Evolutionary conservation across 2,329 filamentous ascomycete species (phyloP), one percentile per base, ranked within the genome.

Genomic region (Cladosporium colombiae): DNA sequence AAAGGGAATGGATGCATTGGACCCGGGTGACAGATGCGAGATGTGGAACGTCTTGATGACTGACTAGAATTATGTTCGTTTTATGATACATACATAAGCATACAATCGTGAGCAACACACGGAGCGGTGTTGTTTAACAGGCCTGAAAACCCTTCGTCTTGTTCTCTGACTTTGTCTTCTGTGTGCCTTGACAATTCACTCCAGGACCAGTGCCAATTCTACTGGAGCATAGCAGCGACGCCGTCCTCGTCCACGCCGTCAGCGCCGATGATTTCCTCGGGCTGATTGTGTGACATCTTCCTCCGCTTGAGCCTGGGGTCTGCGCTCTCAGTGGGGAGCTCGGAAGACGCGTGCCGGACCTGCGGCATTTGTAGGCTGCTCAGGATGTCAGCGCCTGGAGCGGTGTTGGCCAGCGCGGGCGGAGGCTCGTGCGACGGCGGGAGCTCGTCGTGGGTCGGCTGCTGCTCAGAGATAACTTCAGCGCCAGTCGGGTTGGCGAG

Each of bases 401-500:
- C 70, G 21, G 44, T 62, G 18, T 63, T 40, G 18, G 53, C 27
- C 49, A 59, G 40, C n/a, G 33, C 18, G 18, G 29, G 59, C 6
- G 71, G 70, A 4, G 72, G 70, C 21, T 74, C 71, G 59, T 70
- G 70, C 5, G 68, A 66, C 37, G 74, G 74, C n/a, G 74, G 66
- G 10, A 72, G 72, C 65, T 75, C 72, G 50, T 75, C 69, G 58
- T 73, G 66, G 29, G 66, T 69, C 1, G 74, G 70, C 14, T 69
- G 70, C 25, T 73, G 70, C 65, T 75, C 73, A 33, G 71, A 52
- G 4, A 74, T 68, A 58, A 65, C 59, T 53, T 75, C 72, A 29
- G 83, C 73, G 77, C 71, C 79, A 75, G 75, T 82, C 71, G 74
- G 79, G 72, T 74, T 75, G 69, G 77, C 79, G 65, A 68, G 68